Conservation (phyloP, 805 yeast species). For the Isabelozyma rhagii region DNA sequence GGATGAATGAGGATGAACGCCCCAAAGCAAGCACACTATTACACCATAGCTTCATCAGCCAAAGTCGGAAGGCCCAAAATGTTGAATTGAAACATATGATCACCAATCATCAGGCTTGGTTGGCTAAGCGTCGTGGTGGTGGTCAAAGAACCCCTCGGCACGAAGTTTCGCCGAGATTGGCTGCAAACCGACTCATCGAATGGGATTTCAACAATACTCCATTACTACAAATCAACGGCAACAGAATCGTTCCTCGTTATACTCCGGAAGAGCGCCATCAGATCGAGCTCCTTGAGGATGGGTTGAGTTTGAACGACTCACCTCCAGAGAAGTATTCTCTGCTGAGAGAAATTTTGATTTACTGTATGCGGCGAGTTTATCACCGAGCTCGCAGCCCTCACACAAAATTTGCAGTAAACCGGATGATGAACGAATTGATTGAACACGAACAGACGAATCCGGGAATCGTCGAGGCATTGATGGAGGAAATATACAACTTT, state of each 20-base stretch:
- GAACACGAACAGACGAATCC: constrained; percentile 51
- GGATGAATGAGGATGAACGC: constrained; percentile 62
- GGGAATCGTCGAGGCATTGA: constrained; percentile 63
- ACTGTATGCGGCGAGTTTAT: constrained; percentile 40
- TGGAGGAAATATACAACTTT: constrained; percentile 50
- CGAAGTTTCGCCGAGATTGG: background rate
- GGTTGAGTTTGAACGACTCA: background rate
- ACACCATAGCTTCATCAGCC: constrained; percentile 41
- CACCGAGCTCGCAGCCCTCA: constrained; percentile 46
- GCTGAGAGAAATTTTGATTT: background rate
- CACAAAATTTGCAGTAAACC: constrained; percentile 45
- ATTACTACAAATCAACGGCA: background rate
- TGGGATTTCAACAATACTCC: background rate
- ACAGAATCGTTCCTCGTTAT: background rate
- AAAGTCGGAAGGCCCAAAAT: background rate
- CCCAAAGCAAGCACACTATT: constrained; percentile 60
- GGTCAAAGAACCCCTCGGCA: background rate
- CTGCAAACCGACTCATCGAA: background rate
- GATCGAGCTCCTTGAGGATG: background rate
- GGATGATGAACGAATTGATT: constrained; percentile 38
- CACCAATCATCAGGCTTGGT: background rate
- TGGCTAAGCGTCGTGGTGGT: background rate
- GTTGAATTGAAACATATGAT: background rate
- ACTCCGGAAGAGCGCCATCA: background rate
- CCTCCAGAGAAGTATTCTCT: background rate